These are phyloP conservation scores for Entonaema liquescens DNA, from an alignment of 495 filamentous ascomycete genomes.

Conservation along the genomic window DNA sequence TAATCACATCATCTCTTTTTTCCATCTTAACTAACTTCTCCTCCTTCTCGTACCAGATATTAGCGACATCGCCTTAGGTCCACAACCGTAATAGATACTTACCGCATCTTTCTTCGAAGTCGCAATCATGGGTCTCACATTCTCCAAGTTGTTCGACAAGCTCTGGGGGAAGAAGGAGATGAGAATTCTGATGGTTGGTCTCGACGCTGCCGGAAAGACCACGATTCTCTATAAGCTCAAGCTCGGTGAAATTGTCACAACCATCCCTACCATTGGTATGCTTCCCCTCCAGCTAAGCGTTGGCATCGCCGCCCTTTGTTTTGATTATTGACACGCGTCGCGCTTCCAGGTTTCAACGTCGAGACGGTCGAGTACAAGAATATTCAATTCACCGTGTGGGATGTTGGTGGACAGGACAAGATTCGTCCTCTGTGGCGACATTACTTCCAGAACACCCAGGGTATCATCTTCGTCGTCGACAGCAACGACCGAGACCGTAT, in stretches of 20 bases:
- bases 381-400: constrained; percentile 99
- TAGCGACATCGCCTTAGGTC: constrained; percentile 32
- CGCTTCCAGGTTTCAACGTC: constrained; percentile 90
- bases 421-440: constrained; percentile 99
- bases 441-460: constrained; percentile 99
- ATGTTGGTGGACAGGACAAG: constrained; percentile 99
- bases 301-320: constrained; percentile 7
- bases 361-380: constrained; percentile 99
- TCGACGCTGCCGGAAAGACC: constrained; percentile 99
- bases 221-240: constrained; percentile 99
- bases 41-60: constrained; percentile 25
- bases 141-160: constrained; percentile 92
- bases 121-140: constrained; percentile 90
- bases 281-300: constrained; percentile 36
- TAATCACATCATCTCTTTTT: constrained; percentile 30
- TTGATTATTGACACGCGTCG: constrained; percentile 45
- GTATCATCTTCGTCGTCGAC: constrained; percentile 99
- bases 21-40: constrained; percentile 34
- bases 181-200: constrained; percentile 99
- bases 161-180: constrained; percentile 99
- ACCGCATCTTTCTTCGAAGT: constrained; percentile 35
- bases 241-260: constrained; percentile 99
- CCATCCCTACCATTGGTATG: constrained; percentile 99
- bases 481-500: constrained; percentile 99
- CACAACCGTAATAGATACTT: constrained; percentile 40